phyloP scores from a whole-genome alignment of 805 yeast genomes.

The Starmerella floris region DNA sequence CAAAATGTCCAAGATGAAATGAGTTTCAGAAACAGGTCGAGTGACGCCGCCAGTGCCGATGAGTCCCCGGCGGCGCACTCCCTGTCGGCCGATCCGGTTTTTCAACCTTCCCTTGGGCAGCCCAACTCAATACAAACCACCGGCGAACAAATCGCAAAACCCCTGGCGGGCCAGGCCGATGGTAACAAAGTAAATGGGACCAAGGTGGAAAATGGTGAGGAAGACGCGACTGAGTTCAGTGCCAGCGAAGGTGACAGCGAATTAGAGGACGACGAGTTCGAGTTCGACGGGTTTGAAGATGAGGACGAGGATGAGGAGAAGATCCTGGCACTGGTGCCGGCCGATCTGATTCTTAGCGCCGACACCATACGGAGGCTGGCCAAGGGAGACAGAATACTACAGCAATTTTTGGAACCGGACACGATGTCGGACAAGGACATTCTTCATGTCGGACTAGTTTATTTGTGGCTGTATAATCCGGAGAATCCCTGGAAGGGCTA shows the following conservation, averaged over 20 bases:
- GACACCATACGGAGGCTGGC: conserved; percentile 10
- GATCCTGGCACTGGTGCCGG: conserved; percentile 12
- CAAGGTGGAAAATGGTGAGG: no score
- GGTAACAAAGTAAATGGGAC: no score
- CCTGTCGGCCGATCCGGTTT: no score
- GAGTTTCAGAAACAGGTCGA: no score
- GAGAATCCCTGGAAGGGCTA: conserved; percentile 19
- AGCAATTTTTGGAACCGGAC: conserved; percentile 11
- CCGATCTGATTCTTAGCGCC: conserved; percentile 7
- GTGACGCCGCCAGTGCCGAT: no score
- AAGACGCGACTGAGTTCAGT: no score
- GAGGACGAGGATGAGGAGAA: conserved; percentile 2
- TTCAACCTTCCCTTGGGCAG: no score
- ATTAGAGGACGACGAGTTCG: background rate
- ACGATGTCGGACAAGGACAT: conserved; percentile 3
- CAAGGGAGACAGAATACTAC: conserved; percentile 4
- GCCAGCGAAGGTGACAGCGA: background rate
- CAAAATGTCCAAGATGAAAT: background rate
- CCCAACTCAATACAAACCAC: no score
- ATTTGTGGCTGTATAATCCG: conserved; percentile 9
- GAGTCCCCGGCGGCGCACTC: no score
- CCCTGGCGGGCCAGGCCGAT: no score
- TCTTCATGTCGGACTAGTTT: conserved; percentile 18
- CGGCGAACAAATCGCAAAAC: no score
- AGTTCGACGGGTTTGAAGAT: background rate